A percentile compares a stretch with the other conserved stretches of the same genome.
Evolutionary conservation across 495 filamentous ascomycete species (phyloP).

Genomic region (Barbatosphaeria neglecta): DNA sequence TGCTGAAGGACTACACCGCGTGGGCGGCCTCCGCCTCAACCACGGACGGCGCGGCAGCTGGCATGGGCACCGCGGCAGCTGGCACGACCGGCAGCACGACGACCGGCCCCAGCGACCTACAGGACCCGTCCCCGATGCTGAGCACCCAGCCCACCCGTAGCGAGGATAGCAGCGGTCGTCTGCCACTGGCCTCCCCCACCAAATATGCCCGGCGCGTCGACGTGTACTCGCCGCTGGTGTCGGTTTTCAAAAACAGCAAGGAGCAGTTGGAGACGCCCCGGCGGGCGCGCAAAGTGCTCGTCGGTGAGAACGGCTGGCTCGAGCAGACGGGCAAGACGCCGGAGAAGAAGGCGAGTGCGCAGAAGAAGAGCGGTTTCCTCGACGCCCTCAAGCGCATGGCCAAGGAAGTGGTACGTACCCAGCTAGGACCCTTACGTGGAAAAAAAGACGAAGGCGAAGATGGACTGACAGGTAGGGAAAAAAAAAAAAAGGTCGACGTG

Average conservation of each 20-base stretch:
- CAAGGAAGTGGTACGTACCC: constrained; percentile 27
- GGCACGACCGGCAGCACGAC: background rate
- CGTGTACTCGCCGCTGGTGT: constrained; percentile 9
- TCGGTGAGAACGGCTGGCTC: constrained; percentile 37
- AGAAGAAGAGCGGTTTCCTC: constrained; percentile 19
- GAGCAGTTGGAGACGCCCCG: background rate
- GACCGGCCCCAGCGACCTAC: no score
- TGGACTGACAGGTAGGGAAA: no score
- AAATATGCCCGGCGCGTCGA: background rate
- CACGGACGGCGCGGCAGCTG: background rate
- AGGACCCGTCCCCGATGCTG: no score
- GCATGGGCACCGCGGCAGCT: background rate
- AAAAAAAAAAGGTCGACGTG: constrained; percentile 20
- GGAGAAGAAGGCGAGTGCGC: constrained; percentile 6
- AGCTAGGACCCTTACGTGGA: background rate
- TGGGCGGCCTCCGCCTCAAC: constrained; percentile 1
- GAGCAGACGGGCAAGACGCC: constrained; percentile 22
- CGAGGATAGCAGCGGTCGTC: no score
- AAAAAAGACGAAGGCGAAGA: constrained; percentile 5
- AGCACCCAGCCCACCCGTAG: no score
- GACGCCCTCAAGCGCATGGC: constrained; percentile 28
- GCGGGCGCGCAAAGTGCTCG: constrained; percentile 24
- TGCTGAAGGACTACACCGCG: constrained; percentile 13
- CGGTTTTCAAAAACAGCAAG: constrained; percentile 1
- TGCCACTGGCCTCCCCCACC: no score